These are phyloP conservation scores for Xanthoceras sorbifolium DNA, from an alignment of 345 rosid genomes.

Conservation along the genomic window DNA sequence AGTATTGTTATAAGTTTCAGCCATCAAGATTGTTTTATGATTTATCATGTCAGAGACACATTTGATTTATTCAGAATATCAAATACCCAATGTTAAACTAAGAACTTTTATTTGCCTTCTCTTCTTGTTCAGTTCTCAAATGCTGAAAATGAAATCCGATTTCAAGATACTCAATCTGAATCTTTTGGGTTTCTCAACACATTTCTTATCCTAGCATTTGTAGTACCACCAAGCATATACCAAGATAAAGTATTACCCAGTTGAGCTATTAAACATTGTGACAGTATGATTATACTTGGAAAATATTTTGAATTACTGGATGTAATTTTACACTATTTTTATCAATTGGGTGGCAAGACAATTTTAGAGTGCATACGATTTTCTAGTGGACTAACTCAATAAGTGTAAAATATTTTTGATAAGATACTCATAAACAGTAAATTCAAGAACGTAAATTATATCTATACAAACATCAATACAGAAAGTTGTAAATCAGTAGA, in stretches of 20 bases:
- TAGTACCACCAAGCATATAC: neutral
- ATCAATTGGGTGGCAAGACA: neutral
- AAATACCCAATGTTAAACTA: neutral
- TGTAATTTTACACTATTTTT: neutral
- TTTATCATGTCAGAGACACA: neutral
- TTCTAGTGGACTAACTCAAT: neutral
- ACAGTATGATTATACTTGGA: neutral
- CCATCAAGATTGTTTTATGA: neutral
- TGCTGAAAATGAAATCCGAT: neutral
- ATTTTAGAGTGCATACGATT: neutral
- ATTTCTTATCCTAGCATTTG: neutral
- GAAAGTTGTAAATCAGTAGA: neutral
- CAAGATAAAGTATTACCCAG: neutral
- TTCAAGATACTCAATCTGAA: neutral
- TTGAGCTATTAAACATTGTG: neutral
- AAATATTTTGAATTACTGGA: neutral
- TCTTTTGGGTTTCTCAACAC: neutral
- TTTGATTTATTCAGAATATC: neutral
- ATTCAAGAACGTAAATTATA: neutral
- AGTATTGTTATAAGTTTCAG: neutral
- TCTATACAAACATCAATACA: neutral
- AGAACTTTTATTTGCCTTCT: neutral
- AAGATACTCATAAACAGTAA: neutral
- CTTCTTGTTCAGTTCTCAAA: neutral
- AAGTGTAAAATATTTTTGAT: neutral